These are phyloP conservation scores for Aulographum hederae DNA, from an alignment of 2,329 filamentous ascomycete genomes.

Conservation along the genomic window DNA sequence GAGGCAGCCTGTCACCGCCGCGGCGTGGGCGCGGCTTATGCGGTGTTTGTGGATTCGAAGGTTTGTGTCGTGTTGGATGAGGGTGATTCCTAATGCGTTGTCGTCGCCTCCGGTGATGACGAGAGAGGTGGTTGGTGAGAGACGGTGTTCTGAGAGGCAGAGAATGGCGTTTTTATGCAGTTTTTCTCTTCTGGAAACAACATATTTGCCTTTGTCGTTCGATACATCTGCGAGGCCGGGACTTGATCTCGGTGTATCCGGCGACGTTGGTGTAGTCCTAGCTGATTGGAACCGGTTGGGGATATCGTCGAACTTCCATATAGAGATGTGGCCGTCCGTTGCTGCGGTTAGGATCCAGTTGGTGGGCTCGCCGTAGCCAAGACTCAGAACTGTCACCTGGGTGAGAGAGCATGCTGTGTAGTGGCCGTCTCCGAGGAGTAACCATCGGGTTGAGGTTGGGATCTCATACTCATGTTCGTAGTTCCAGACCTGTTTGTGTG, in stretches of 20 bases:
- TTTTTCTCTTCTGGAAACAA: constrained; percentile 1
- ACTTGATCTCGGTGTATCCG: background rate
- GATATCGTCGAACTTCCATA: constrained; percentile 27
- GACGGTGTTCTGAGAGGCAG: constrained; percentile 40
- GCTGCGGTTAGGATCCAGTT: constrained; percentile 47
- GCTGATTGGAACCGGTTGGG: constrained; percentile 11
- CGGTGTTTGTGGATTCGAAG: constrained; percentile 14
- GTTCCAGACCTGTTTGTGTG: constrained; percentile 27
- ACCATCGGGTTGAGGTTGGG: constrained; percentile 5
- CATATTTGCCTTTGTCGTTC: constrained; percentile 2
- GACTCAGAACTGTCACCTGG: constrained; percentile 34
- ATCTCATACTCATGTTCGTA: constrained; percentile 12
- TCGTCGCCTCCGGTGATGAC: constrained; percentile 76
- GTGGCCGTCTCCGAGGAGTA: constrained; percentile 15
- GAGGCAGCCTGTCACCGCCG: constrained; percentile 44
- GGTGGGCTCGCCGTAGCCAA: constrained; percentile 5
- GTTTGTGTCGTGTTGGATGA: constrained; percentile 13
- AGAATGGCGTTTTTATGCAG: constrained; percentile 74
- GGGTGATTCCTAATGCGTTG: constrained; percentile 50
- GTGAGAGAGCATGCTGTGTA: constrained; percentile 49
- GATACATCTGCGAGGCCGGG: no score
- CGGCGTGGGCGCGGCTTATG: constrained; percentile 46
- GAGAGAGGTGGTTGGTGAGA: constrained; percentile 18
- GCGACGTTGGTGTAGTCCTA: no score
- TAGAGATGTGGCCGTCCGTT: constrained; percentile 60